Conservation (phyloP, 192 early-diverging fungal species). For the Backusella tuberculispora region DNA sequence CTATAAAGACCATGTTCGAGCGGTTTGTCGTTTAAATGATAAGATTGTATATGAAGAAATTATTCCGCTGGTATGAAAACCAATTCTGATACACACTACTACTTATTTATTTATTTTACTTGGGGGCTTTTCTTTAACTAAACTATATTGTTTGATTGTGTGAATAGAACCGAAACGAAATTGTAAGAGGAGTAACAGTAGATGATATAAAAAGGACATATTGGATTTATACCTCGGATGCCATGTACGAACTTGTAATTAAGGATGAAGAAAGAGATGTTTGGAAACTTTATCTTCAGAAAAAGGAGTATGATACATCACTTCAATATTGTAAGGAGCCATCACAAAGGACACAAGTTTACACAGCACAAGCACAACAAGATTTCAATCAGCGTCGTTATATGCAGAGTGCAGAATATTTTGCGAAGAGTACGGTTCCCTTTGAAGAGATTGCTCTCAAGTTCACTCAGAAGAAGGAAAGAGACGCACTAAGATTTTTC, state of each 20-base stretch:
- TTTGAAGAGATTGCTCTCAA: slow-evolving; percentile 92
- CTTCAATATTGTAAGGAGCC: slow-evolving; percentile 76
- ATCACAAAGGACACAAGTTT: slow-evolving; percentile 71
- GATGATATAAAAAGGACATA: slow-evolving; percentile 83
- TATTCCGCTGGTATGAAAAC: slow-evolving; percentile 65
- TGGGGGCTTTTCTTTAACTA: neutral
- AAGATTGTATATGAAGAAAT: slow-evolving; percentile 83
- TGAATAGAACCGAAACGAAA: slow-evolving; percentile 37
- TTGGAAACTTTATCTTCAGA: slow-evolving; percentile 87
- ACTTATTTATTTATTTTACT: neutral
- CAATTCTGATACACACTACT: neutral
- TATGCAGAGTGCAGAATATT: slow-evolving; percentile 80
- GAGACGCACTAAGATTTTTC: slow-evolving; percentile 77
- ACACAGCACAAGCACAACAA: slow-evolving; percentile 86
- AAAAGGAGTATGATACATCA: slow-evolving; percentile 81
- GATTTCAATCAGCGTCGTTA: slow-evolving; percentile 79
- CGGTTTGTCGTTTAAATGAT: slow-evolving; percentile 77
- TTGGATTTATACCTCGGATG: slow-evolving; percentile 87
- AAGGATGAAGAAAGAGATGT: slow-evolving; percentile 92
- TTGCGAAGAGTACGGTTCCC: slow-evolving; percentile 74
- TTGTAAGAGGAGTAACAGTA: slow-evolving; percentile 65
- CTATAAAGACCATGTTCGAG: slow-evolving; percentile 76
- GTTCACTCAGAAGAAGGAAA: slow-evolving; percentile 76
- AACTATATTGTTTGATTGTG: neutral
- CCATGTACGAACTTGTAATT: slow-evolving; percentile 88